Percentiles rank a stretch among this genome's conserved stretches.
Conservation (phyloP, 2,329 filamentous ascomycete genomes). For the Colletotrichum sp. region DNA sequence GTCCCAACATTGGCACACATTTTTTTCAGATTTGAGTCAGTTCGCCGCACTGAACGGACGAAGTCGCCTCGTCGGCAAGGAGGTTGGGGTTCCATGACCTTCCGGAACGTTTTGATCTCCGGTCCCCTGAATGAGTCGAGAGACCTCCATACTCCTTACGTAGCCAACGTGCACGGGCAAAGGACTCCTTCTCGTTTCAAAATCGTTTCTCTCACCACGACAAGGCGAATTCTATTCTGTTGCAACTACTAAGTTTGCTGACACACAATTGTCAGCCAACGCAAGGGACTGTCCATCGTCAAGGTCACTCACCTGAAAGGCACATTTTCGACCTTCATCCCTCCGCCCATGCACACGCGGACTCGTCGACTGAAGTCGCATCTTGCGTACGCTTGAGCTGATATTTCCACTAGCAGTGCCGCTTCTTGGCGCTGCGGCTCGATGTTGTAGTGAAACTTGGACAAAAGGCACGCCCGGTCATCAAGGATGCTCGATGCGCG, state of each 20-base stretch:
- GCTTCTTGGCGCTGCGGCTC: background rate
- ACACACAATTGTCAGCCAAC: background rate
- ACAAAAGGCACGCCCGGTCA: background rate
- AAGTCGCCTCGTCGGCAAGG: background rate
- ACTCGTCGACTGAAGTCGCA: background rate
- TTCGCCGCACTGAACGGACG: conserved; percentile 6
- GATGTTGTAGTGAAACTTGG: background rate
- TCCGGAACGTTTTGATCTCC: conserved; percentile 17
- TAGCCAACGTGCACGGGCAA: background rate
- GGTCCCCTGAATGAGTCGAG: background rate
- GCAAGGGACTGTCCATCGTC: background rate
- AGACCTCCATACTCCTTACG: background rate
- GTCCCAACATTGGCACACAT: background rate
- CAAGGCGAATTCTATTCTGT: background rate
- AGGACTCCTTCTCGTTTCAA: conserved; percentile 1
- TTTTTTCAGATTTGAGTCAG: background rate
- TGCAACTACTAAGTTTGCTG: background rate
- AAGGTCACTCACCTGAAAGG: background rate
- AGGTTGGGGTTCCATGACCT: conserved; percentile 5
- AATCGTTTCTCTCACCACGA: conserved; percentile 2
- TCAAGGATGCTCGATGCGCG: background rate
- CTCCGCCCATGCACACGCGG: background rate
- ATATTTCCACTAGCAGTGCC: background rate
- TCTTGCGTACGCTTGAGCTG: background rate
- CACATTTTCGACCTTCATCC: background rate